These are phyloP conservation scores for Botrytis elliptica DNA, from an alignment of 2,329 filamentous ascomycete species.

Conservation along the genomic window DNA sequence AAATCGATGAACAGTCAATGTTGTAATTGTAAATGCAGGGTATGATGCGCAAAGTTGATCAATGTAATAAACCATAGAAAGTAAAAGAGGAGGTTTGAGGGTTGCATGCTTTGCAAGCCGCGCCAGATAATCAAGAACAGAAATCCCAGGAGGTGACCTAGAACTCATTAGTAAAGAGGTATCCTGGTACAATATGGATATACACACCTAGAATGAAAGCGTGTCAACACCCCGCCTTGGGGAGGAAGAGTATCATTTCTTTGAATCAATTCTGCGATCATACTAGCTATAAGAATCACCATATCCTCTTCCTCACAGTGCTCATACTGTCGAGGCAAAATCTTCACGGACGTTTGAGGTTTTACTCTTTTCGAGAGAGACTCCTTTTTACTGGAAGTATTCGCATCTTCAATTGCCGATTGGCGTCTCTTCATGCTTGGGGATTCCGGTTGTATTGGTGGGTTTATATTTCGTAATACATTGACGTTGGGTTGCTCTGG, in stretches of 20 bases:
- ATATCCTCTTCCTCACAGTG: conserved; percentile 79
- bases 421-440: conserved; percentile 40
- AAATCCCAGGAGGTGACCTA: conserved; percentile 77
- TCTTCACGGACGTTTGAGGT: conserved; percentile 52
- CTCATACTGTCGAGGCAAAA: conserved; percentile 75
- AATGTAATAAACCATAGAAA: conserved; percentile 99
- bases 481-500: conserved; percentile 1
- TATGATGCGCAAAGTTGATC: conserved; percentile 91
- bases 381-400: conserved; percentile 17
- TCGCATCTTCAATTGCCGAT: conserved; percentile 26
- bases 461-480: conserved; percentile 30
- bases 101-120: conserved; percentile 92
- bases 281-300: conserved; percentile 86
- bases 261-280: conserved; percentile 91
- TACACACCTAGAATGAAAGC: conserved; percentile 84
- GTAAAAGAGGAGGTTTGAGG: conserved; percentile 85
- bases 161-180: background rate
- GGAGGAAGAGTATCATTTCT: conserved; percentile 89
- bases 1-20: conserved; percentile 93
- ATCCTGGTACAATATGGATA: background rate
- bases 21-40: conserved; percentile 93
- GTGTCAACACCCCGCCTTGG: conserved; percentile 79
- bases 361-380: conserved; percentile 51
- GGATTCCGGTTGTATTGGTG: conserved; percentile 34
- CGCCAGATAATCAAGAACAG: conserved; percentile 89